phyloP scores from a whole-genome alignment of 495 filamentous ascomycete genomes.

The Margaritispora aquatica region DNA sequence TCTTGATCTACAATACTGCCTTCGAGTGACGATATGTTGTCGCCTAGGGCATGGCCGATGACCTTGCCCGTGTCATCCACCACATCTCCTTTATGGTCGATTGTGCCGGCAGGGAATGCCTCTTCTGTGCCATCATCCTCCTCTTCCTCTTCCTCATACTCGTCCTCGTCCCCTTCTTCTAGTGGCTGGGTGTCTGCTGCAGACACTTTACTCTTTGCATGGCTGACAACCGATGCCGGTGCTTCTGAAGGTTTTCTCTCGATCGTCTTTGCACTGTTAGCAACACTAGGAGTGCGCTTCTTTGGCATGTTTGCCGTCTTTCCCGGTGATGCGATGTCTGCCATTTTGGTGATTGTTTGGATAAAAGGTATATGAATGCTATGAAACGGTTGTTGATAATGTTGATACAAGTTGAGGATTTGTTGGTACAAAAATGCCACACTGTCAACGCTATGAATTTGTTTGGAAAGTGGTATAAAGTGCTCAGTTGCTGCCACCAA shows the following conservation, averaged over 20 bases:
- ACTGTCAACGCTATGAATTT: background rate
- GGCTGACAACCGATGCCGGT: background rate
- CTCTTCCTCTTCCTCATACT: slow-evolving; percentile 14
- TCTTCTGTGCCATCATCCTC: slow-evolving; percentile 15
- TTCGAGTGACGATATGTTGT: slow-evolving; percentile 28
- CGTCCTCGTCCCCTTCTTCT: slow-evolving; percentile 15
- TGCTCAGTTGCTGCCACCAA: background rate
- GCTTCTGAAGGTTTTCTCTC: slow-evolving; percentile 9
- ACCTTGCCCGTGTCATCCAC: slow-evolving; percentile 63
- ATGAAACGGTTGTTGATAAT: background rate
- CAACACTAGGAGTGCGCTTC: background rate
- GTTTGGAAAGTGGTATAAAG: background rate
- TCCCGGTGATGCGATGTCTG: slow-evolving; percentile 7
- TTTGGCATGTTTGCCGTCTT: slow-evolving; percentile 8
- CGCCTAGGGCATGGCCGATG: slow-evolving; percentile 55
- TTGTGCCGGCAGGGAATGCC: slow-evolving; percentile 20
- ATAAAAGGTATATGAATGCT: background rate
- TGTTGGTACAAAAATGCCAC: background rate
- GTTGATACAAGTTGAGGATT: background rate
- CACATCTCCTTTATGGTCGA: slow-evolving; percentile 76
- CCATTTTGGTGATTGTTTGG: slow-evolving; percentile 11
- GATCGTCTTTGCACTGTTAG: slow-evolving; percentile 11
- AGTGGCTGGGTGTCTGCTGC: background rate
- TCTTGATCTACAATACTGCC: slow-evolving; percentile 68
- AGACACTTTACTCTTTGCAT: background rate